Evolutionary conservation across 306 rosid species (phyloP), one percentile per base, ranked within the genome.

Genomic region (Urtica urens): DNA sequence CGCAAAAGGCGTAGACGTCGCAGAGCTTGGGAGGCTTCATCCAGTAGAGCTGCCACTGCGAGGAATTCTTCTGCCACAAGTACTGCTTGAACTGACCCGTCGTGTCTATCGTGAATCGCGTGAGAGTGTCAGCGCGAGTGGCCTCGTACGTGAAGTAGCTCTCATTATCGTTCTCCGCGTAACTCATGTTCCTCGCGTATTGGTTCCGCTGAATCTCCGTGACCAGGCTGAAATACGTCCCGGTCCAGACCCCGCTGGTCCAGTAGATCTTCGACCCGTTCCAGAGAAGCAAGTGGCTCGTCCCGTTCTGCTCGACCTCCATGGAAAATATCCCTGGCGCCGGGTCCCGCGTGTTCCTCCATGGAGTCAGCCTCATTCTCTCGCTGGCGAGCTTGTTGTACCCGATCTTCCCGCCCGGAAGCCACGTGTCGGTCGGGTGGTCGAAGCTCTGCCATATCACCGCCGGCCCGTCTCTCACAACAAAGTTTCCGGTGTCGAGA

Each of bases 391-490:
- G 5, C n/a, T 49, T 63, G 11, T 45, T 55, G 45, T 37, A 68
- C 25, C 67, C 67, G 30, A 58, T 23, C 50, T 55, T 58, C 10
- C 60, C 63, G 50, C 60, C 74, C 0, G 71, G 78, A 12, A 63
- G 53, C 74, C 57, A 63, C 16, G 71, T 67, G 53, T 67, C 66
- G 7, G 78, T 72, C 38, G 63, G 78, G 54, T 72, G 56, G 25
- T 67, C 68, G 17, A 72, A 67, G 39, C 75, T 73, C 69, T 68
- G 72, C 75, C 79, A 73, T 24, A 50, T 17, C 2, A 46, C 33
- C 20, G 8, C 11, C 21, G 63, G 17, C 31, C 30, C 55, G 20
- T 44, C 48, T 35, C 31, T 30, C 18, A 62, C 15, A 18, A 68
- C 47, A 13, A 68, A 55, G 31, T 73, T 59, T 10, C 69, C 72